Evolutionary conservation across 2,329 filamentous ascomycete genomes (phyloP), one percentile per base, ranked within the genome.

Genomic region (Colletotrichum camelliae): DNA sequence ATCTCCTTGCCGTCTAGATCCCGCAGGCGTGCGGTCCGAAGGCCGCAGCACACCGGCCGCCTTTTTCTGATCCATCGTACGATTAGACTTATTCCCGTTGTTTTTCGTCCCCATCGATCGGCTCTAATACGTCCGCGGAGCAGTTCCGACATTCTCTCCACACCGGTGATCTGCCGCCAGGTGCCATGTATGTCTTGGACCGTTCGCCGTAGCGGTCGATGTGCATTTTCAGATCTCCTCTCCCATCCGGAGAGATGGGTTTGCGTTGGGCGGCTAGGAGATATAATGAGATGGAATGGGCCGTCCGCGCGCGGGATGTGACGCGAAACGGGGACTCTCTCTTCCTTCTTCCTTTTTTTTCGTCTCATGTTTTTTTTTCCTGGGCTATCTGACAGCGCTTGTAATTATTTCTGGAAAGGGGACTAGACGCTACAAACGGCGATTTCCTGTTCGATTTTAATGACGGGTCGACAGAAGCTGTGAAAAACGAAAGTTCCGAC

Each of bases 11-110:
- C 43, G 43, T 48, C 43, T 21, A 48, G 43, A 48, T 48, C n/a
- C 43, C 43, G 43, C 43, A 48, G 43, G 43, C 43, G 43, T 48
- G 43, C 43, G 43, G 43, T 48, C 43, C 43, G 43, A 21, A n/a
- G 43, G 43, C 43, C 43, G 43, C 43, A 48, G 43, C 43, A 48
- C 7, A 37, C 16, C 15, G 68, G 67, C 67, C 67, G 31, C 29
- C 65, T 24, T 35, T 24, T 37, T 43, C 2, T 21, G 43, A 18
- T 48, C 1, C 43, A 48, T 48, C 43, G 43, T 48, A 48, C 43
- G 43, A 60, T 60, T 27, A 7, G 12, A 12, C 43, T 48, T 48
- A 48, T 13, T 48, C 43, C 43, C 43, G 43, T 48, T 48, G 21
- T 48, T n/a, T 48, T 48, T 48, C 43, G 43, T 48, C 43, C n/a